A percentile compares a stretch with the other conserved stretches of the same genome.
Conservation (phyloP, 768 basidiomycete species). For the Holtermanniella nyarrowii region DNA sequence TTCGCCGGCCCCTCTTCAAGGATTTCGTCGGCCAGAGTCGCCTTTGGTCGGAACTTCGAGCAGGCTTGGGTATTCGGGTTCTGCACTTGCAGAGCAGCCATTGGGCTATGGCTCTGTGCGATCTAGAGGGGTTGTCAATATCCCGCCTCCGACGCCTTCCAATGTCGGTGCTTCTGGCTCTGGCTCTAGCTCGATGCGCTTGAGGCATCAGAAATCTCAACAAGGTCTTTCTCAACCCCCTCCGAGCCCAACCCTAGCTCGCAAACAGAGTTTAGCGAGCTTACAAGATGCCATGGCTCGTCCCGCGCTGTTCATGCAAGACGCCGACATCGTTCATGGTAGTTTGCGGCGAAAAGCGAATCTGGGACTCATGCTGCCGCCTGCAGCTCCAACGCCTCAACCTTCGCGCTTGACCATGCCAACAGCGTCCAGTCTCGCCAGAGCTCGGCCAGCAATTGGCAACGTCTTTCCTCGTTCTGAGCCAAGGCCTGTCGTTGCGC, state of each 20-base stretch:
- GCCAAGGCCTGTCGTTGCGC: neutral
- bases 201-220: constrained; percentile 38
- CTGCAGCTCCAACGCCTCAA: constrained; percentile 12
- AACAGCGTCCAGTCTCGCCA: constrained; percentile 59
- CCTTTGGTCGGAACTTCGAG: neutral
- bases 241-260: constrained; percentile 18
- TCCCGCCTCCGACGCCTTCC: neutral
- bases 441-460: constrained; percentile 64
- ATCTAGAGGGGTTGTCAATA: neutral
- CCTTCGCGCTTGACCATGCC: constrained; percentile 65
- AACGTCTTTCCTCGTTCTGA: constrained; percentile 52
- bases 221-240: constrained; percentile 19
- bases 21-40: neutral
- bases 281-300: constrained; percentile 26
- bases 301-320: neutral
- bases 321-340: neutral
- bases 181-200: constrained; percentile 12
- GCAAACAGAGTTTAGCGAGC: constrained; percentile 30
- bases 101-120: too few relatives aligned
- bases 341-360: neutral
- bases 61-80: neutral
- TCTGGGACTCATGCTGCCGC: neutral
- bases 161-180: constrained; percentile 7
- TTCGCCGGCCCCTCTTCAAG: too few relatives aligned
- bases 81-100: neutral